Percentiles rank a stretch among this genome's conserved stretches.
Evolutionary conservation across 768 basidiomycete species (phyloP).

Genomic region (Rhodocollybia butyracea): DNA sequence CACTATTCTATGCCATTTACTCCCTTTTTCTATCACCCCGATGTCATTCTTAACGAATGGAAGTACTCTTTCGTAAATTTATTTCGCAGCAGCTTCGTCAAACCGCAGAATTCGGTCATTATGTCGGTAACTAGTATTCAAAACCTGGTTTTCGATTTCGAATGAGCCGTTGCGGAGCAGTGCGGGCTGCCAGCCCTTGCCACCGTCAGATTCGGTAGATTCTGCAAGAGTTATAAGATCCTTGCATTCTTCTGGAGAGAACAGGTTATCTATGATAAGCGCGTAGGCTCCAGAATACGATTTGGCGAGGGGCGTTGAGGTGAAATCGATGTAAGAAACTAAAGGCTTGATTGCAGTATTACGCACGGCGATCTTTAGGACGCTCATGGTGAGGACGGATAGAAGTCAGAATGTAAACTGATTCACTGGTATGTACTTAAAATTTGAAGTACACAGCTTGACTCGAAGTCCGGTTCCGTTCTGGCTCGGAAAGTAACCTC

Average conservation of each 20-base stretch:
- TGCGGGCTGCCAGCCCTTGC: conserved; percentile 37
- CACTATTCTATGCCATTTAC: conserved; percentile 32
- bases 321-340: conserved; percentile 32
- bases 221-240: conserved; percentile 34
- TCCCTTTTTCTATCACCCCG: conserved; percentile 25
- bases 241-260: conserved; percentile 39
- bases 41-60: conserved; percentile 35
- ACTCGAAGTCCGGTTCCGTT: too few species aligned
- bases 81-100: conserved; percentile 29
- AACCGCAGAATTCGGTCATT: conserved; percentile 37
- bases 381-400: too few species aligned
- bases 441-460: too few species aligned
- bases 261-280: conserved; percentile 39
- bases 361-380: background rate
- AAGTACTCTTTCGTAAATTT: conserved; percentile 31
- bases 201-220: conserved; percentile 23
- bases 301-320: conserved; percentile 28
- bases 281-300: conserved; percentile 36
- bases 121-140: conserved; percentile 36
- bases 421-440: too few species aligned
- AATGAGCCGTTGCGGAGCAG: conserved; percentile 23
- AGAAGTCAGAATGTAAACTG: too few species aligned
- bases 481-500: too few species aligned
- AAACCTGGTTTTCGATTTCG: conserved; percentile 20
- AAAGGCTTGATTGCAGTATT: background rate